Evolutionary conservation across 2,329 filamentous ascomycete genomes (phyloP).

Genomic region (Bipolaris sorokiniana): DNA sequence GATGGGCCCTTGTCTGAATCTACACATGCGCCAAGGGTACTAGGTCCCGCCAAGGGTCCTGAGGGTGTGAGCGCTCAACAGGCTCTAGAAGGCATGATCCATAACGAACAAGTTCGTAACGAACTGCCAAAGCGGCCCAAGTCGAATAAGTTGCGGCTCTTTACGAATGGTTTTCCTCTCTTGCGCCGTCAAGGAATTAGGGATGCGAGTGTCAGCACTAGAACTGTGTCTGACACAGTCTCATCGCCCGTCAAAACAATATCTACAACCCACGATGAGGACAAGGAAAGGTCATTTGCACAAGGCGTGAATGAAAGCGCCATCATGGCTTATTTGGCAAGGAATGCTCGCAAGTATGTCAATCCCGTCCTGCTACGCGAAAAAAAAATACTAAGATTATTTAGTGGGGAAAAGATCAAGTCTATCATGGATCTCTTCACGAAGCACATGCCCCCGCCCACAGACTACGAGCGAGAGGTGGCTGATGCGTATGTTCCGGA

Average conservation of each 20-base stretch:
- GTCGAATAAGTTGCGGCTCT: slow-evolving; percentile 25
- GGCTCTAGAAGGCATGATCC: slow-evolving; percentile 12
- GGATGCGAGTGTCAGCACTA: slow-evolving; percentile 18
- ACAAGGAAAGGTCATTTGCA: not conserved
- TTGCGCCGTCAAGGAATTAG: slow-evolving; percentile 29
- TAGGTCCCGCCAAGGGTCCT: slow-evolving; percentile 1
- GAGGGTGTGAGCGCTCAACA: slow-evolving; percentile 18
- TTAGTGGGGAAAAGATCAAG: slow-evolving; percentile 22
- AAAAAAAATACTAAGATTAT: slow-evolving; percentile 1
- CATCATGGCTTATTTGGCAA: slow-evolving; percentile 21
- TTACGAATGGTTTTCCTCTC: slow-evolving; percentile 28
- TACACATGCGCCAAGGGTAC: not conserved
- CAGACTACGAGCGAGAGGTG: slow-evolving; percentile 15
- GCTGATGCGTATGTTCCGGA: not conserved
- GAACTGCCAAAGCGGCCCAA: slow-evolving; percentile 21
- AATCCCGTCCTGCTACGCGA: not conserved
- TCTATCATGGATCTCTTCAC: slow-evolving; percentile 23
- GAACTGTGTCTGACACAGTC: slow-evolving; percentile 6
- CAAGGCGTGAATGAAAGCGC: slow-evolving; percentile 15
- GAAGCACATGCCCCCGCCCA: slow-evolving; percentile 26
- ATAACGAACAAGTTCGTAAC: not conserved
- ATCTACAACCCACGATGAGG: slow-evolving; percentile 4
- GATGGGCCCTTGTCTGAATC: slow-evolving; percentile 10
- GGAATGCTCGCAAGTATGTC: slow-evolving; percentile 26
- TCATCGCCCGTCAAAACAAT: slow-evolving; percentile 1